Percentiles rank a stretch among this genome's conserved stretches.
phyloP scores from a whole-genome alignment of 1,139 yeast species.

The Suhomyces atakaporum region DNA sequence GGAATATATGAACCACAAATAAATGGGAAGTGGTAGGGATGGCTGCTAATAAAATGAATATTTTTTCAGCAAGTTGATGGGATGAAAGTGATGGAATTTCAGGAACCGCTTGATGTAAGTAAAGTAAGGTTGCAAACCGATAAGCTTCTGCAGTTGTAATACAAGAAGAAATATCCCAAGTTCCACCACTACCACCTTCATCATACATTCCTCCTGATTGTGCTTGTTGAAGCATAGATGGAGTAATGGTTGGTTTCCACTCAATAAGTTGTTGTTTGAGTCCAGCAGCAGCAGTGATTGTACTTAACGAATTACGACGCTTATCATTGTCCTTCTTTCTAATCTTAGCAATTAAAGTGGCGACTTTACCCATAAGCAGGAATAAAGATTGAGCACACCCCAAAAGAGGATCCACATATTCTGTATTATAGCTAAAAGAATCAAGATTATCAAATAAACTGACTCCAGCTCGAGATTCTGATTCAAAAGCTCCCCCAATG shows the following conservation, averaged over 20 bases:
- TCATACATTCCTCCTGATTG: slow-evolving; percentile 17
- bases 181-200: slow-evolving; percentile 17
- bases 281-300: slow-evolving; percentile 57
- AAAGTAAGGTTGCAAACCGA: slow-evolving; percentile 56
- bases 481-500: slow-evolving; percentile 8
- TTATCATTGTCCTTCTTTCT: slow-evolving; percentile 30
- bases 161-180: slow-evolving; percentile 60
- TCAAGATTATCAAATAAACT: slow-evolving; percentile 38
- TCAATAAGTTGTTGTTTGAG: slow-evolving; percentile 51
- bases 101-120: slow-evolving; percentile 69
- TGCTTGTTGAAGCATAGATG: slow-evolving; percentile 36
- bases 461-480: slow-evolving; percentile 9
- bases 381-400: slow-evolving; percentile 69
- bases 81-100: slow-evolving; percentile 60
- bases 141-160: slow-evolving; percentile 72
- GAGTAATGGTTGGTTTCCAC: slow-evolving; percentile 55
- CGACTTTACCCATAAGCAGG: slow-evolving; percentile 64
- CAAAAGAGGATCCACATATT: slow-evolving; percentile 60
- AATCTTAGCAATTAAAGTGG: slow-evolving; percentile 54
- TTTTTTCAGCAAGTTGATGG: slow-evolving; percentile 59
- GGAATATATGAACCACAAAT: slow-evolving; percentile 61
- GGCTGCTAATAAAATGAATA: slow-evolving; percentile 59
- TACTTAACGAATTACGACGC: slow-evolving; percentile 42
- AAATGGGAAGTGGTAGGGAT: slow-evolving; percentile 63
- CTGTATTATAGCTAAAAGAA: slow-evolving; percentile 28